Percentiles rank a stretch among this genome's conserved stretches.
Conservation (phyloP, 164 flowering plant species). For the Chimonanthus praecox region DNA sequence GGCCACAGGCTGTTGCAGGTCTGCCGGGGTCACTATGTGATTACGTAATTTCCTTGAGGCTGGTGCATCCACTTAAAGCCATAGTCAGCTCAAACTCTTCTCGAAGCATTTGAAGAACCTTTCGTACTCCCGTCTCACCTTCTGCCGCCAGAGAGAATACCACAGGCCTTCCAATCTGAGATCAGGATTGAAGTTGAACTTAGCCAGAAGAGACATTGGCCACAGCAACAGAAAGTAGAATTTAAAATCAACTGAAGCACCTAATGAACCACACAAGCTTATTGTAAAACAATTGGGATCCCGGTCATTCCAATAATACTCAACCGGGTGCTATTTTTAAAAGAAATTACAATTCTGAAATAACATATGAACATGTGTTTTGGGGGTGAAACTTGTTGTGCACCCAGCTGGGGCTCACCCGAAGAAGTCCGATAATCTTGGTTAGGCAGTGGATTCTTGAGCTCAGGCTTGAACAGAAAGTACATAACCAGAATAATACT, state of each 20-base stretch:
- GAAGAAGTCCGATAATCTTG: no score
- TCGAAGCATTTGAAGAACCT: conserved; percentile 79
- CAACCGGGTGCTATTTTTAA: neutral
- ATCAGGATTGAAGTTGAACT: neutral
- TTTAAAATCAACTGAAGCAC: no score
- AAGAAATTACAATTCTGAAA: neutral
- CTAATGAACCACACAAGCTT: neutral
- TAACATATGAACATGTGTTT: neutral
- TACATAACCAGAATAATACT: no score
- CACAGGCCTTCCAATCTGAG: conserved; percentile 46
- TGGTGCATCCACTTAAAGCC: conserved; percentile 88
- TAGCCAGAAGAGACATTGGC: no score
- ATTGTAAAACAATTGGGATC: neutral
- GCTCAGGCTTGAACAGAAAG: no score
- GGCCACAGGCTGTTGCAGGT: conserved; percentile 28
- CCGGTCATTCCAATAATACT: neutral
- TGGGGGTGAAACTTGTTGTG: neutral
- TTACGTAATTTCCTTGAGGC: conserved; percentile 71
- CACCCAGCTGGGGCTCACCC: no score
- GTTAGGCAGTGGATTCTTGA: no score
- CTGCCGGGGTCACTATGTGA: conserved; percentile 68
- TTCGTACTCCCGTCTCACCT: conserved; percentile 94
- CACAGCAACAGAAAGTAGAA: neutral
- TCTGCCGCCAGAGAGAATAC: conserved; percentile 81
- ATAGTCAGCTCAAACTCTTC: conserved; percentile 95